Conservation (phyloP, 2,329 filamentous ascomycete species). For the Microsporum ferrugineum region DNA sequence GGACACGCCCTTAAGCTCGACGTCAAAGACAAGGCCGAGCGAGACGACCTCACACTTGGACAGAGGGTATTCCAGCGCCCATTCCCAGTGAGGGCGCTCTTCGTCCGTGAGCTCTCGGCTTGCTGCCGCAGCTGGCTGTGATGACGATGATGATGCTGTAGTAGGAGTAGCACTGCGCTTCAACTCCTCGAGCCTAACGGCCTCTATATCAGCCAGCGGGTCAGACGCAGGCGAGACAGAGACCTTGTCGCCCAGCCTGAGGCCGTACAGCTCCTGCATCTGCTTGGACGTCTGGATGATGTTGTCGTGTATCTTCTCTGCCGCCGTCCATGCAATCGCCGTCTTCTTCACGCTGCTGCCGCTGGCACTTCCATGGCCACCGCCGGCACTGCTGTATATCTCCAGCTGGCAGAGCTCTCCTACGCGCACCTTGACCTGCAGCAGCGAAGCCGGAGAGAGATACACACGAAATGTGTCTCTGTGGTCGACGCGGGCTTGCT, state of each 20-base stretch:
- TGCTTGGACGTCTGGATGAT: slow-evolving; percentile 61
- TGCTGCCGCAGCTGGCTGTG: not conserved
- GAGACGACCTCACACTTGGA: slow-evolving; percentile 55
- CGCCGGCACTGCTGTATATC: slow-evolving; percentile 2
- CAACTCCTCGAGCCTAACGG: slow-evolving; percentile 50
- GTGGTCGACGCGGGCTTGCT: slow-evolving; percentile 36
- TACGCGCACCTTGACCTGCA: slow-evolving; percentile 43
- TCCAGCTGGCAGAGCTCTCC: slow-evolving; percentile 44
- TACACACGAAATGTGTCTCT: slow-evolving; percentile 51
- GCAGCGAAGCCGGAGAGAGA: slow-evolving; percentile 45
- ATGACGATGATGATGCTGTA: not conserved
- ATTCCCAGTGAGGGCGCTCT: slow-evolving; percentile 39
- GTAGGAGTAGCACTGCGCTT: slow-evolving; percentile 14
- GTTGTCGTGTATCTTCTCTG: slow-evolving; percentile 53
- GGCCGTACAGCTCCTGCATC: slow-evolving; percentile 59
- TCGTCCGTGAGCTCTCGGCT: slow-evolving; percentile 23
- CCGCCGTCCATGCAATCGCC: slow-evolving; percentile 52
- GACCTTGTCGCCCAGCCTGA: slow-evolving; percentile 61
- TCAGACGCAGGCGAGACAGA: slow-evolving; percentile 45
- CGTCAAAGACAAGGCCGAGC: slow-evolving; percentile 58
- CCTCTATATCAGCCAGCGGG: slow-evolving; percentile 43
- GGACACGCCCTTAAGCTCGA: slow-evolving; percentile 45
- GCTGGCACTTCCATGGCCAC: slow-evolving; percentile 21
- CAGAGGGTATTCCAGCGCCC: slow-evolving; percentile 36
- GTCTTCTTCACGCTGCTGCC: slow-evolving; percentile 36